Evolutionary conservation across 1,284 basidiomycete species (phyloP).

Genomic region (Sanguinoderma infundibulare): DNA sequence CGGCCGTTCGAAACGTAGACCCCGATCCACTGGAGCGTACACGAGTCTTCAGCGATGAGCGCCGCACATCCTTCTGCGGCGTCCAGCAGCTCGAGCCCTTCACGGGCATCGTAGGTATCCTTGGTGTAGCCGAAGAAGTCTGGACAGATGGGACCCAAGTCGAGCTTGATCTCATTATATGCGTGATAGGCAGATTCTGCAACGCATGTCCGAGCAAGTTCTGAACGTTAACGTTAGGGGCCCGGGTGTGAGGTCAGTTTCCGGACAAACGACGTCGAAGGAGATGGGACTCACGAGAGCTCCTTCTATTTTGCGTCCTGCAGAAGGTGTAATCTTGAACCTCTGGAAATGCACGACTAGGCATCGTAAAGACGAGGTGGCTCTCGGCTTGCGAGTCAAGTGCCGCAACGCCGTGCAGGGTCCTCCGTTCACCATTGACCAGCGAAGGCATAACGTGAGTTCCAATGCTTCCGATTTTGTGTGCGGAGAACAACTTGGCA

Average conservation of each 20-base stretch:
- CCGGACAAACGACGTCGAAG: neutral
- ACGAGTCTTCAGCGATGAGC: neutral
- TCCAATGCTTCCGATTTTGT: too few species aligned
- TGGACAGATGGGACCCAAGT: neutral
- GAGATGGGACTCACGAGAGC: neutral
- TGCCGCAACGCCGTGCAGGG: neutral
- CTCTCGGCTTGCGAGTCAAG: neutral
- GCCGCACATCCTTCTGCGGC: neutral
- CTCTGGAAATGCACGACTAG: neutral
- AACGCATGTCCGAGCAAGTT: neutral
- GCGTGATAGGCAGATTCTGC: neutral
- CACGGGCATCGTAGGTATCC: neutral
- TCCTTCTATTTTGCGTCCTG: neutral
- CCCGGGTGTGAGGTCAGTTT: neutral
- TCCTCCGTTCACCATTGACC: neutral
- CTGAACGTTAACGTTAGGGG: too few species aligned
- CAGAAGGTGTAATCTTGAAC: neutral
- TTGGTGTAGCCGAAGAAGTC: neutral
- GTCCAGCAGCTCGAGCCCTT: neutral
- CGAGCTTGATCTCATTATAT: neutral
- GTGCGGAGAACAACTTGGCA: too few species aligned
- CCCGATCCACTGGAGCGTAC: neutral
- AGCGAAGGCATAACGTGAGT: too few species aligned
- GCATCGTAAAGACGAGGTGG: neutral
- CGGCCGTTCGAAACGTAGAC: neutral